Evolutionary conservation across 1,284 basidiomycete genomes (phyloP), one percentile per base, ranked within the genome.

Genomic region (Trichosporon coremiiforme): DNA sequence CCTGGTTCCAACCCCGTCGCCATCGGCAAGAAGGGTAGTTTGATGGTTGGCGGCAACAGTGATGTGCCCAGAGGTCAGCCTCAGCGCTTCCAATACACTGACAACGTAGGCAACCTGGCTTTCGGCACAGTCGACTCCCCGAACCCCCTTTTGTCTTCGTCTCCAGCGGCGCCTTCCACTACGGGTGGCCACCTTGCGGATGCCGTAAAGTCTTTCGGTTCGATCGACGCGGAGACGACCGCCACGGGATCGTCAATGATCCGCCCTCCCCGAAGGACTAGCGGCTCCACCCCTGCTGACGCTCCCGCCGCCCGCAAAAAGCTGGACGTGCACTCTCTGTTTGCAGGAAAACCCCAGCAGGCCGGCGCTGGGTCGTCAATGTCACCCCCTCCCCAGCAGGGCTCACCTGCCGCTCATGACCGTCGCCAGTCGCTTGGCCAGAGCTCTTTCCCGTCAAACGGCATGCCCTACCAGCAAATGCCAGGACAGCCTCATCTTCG

Each of bases 81-180:
- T 15, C 38, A 53, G 20, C 13, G 1, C 20, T 22, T 35, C 10
- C 31, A n/a, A 33, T 29, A 29, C 41, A 13, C 41, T 25, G 4
- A 45, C 47, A 35, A n/a, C 29, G 33, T 68, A 80, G 80, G 79
- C 62, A 77, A 74, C 69, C 71, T 91, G 87, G 73, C 79, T 38
- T 94, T 94, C 85, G 93, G 93, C 76, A 93, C 93, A 60, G 91
- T 94, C 70, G 90, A 92, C 77, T 87, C 81, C 25, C 81, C 83
- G 25, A 80, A 79, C 69, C 74, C 82, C 0, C 68, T 79, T 36
- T 74, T 85, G 35, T 84, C 84, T 2, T 84, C 83, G 5, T 84
- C 83, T 0, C 84, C 84, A 0, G 84, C 84, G 12, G 81, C 81
- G n/a, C 82, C 82, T 4, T 81, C 80, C 12, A 79, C 77, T 9